Conservation (phyloP, 495 filamentous ascomycete genomes). For the Aspergillus cristatus region DNA sequence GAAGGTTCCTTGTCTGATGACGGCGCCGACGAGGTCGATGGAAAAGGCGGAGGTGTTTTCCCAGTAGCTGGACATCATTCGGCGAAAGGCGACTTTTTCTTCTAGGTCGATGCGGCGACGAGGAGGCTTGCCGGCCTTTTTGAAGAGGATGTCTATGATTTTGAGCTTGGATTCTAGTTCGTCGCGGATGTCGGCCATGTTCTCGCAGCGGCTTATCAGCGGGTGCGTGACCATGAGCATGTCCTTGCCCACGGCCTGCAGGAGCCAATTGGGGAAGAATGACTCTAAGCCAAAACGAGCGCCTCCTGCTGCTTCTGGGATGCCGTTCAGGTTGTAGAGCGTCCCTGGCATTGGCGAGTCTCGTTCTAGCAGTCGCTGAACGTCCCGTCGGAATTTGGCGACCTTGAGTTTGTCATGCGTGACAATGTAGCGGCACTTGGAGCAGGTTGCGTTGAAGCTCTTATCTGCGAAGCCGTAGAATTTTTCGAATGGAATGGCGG, state of each 20-base stretch:
- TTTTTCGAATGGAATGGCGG: conserved; percentile 15
- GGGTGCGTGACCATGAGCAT: conserved; percentile 25
- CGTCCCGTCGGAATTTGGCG: conserved; percentile 49
- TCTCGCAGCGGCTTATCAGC: conserved; percentile 4
- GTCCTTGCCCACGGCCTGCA: conserved; percentile 30
- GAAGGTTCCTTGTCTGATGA: conserved; percentile 72
- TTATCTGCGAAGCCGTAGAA: conserved; percentile 56
- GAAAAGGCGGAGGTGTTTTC: conserved; percentile 61
- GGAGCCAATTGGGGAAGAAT: conserved; percentile 52
- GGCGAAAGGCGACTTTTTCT: conserved; percentile 48
- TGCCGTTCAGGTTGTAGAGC: conserved; percentile 32
- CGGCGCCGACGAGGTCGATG: conserved; percentile 67
- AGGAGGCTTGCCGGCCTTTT: neutral
- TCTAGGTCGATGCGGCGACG: conserved; percentile 4
- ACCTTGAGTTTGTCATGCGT: conserved; percentile 41
- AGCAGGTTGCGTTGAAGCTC: conserved; percentile 36
- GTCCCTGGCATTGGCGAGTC: conserved; percentile 57
- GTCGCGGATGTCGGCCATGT: conserved; percentile 11
- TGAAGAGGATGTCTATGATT: conserved; percentile 11
- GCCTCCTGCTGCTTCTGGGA: conserved; percentile 5
- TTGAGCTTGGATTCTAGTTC: conserved; percentile 8
- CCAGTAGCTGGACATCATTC: conserved; percentile 77
- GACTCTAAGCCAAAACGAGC: conserved; percentile 3
- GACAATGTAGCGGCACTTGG: conserved; percentile 40
- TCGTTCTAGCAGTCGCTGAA: conserved; percentile 29